Conservation (phyloP, 345 rosid species). For the Eucalyptus coolabah region DNA sequence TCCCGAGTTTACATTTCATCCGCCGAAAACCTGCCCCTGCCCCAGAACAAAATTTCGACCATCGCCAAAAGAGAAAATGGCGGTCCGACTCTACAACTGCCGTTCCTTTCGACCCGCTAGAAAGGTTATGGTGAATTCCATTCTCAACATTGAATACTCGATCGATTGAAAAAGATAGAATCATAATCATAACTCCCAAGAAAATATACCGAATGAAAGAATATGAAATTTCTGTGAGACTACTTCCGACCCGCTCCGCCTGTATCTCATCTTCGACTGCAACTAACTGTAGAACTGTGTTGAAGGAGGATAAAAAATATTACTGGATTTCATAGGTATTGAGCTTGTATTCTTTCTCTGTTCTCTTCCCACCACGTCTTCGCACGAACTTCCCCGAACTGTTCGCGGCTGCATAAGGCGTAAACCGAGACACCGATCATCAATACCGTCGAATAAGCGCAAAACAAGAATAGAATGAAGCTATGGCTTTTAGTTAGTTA, state of each 20-base stretch:
- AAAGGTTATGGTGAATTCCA: neutral
- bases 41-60: neutral
- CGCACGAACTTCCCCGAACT: conserved; percentile 88
- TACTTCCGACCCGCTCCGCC: neutral
- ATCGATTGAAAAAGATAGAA: neutral
- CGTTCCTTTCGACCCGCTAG: neutral
- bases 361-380: conserved; percentile 98
- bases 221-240: neutral
- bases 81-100: neutral
- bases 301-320: neutral
- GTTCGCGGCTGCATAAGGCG: conserved; percentile 59
- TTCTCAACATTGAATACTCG: neutral
- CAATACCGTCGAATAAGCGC: neutral
- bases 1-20: neutral
- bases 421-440: neutral
- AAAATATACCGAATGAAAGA: neutral
- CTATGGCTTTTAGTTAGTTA: neutral
- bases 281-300: neutral
- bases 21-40: neutral
- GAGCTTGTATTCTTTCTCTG: conserved; percentile 94
- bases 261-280: neutral
- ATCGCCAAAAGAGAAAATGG: neutral
- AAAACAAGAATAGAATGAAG: neutral
- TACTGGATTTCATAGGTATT: conserved; percentile 41
- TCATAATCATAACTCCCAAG: neutral